Base-by-base conservation (phyloP, 2,329 filamentous ascomycete genomes). In the Niveomyces coronatus region DNA sequence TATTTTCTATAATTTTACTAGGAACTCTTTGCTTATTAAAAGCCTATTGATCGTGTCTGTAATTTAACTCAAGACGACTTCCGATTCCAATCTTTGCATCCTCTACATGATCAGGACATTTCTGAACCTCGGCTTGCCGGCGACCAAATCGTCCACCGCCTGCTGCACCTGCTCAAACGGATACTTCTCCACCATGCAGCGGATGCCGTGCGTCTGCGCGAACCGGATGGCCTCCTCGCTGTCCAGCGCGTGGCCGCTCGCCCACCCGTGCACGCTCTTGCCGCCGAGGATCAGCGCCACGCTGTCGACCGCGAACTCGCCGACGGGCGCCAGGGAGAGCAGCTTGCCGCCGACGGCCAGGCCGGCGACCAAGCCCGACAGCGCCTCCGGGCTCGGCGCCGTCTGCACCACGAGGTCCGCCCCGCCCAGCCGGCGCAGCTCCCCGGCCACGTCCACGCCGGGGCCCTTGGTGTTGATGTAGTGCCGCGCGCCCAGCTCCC, bases 371-470 rank as follows among this genome's bases (percentile, higher is more conserved):
- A 24, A 13, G 23, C 8, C 8, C 8, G 8, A 8, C 8, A 24
- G 13, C 8, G 13, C 23, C 8, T 24, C 23, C 8, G 72, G 63
- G 49, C 72, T 76, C 5, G 79, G 78, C 4, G 76, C 77, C 5
- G 78, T 83, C 26, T 72, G 62, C 7, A 82, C 65, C 41, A 83
- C 70, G 36, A 79, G 55, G 3, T 65, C 62, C 0, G 79, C 79
- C 16, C 78, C 78, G n/a, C 79, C 79, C n/a, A 82, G 56, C 45
- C 66, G 66, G 43, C 55, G 58, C 22, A 81, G 61, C 40, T 65
- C 65, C 33, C 60, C 56, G 2, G 56, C 62, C 0, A 65, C 56
- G 31, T 79, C 68, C 17, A 65, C 56, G 31, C 79, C 68, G 17
- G 65, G 60, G 27, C 62, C 62, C 45, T 64, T 67, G 39, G 74